Percentiles rank a stretch among this genome's conserved stretches.
These are phyloP conservation scores for Glebionis coronaria DNA, from an alignment of 129 eudicot species.

Conservation along the genomic window DNA sequence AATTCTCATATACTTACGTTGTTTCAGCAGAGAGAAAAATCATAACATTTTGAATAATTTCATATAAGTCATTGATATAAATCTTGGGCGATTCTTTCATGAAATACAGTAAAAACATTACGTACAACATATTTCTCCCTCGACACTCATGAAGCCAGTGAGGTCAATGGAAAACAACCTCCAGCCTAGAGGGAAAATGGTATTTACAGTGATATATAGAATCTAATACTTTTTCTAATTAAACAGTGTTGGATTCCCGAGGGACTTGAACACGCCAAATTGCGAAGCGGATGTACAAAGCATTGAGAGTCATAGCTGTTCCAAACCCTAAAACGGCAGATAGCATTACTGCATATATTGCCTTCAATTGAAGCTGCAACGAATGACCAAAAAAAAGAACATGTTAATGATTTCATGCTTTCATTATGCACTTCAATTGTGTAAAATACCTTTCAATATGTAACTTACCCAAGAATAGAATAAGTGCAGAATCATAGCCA, in stretches of 20 bases:
- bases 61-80: slow-evolving; percentile 1
- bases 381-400: slow-evolving; percentile 7
- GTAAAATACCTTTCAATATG: neutral
- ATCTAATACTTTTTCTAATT: slow-evolving; percentile 22
- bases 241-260: slow-evolving; percentile 35
- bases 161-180: neutral
- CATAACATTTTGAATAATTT: neutral
- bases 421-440: neutral
- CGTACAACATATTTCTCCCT: slow-evolving; percentile 11
- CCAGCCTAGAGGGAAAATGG: neutral
- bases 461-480: slow-evolving; percentile 66
- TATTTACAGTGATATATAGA: slow-evolving; percentile 12
- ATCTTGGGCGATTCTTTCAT: slow-evolving; percentile 13
- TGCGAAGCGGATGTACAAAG: slow-evolving; percentile 45
- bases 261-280: slow-evolving; percentile 51
- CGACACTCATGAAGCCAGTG: slow-evolving; percentile 4
- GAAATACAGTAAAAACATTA: slow-evolving; percentile 10
- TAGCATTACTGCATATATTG: slow-evolving; percentile 63
- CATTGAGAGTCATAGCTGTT: slow-evolving; percentile 47
- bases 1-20: too few species aligned
- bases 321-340: slow-evolving; percentile 69
- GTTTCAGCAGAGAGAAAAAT: too few species aligned
- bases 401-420: slow-evolving; percentile 34
- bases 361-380: slow-evolving; percentile 67
- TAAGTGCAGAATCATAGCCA: slow-evolving; percentile 64